phyloP scores from a whole-genome alignment of 345 rosid species.

The Orychophragmus violaceus region DNA sequence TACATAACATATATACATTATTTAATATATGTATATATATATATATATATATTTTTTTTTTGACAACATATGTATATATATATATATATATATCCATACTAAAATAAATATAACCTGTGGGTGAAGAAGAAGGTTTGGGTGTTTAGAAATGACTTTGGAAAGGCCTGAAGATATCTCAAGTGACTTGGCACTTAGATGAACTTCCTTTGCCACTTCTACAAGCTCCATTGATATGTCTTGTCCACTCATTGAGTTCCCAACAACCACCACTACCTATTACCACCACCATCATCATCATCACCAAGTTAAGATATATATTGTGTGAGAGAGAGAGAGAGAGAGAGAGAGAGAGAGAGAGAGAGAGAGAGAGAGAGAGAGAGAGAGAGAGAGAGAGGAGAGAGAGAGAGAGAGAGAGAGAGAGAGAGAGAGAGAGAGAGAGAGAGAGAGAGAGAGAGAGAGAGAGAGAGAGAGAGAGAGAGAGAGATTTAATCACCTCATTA shows the following conservation, averaged over 20 bases:
- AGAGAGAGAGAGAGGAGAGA: background rate
- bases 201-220: constrained; percentile 65
- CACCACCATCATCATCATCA: background rate
- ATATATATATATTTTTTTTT: no score
- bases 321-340: background rate
- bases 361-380: background rate
- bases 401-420: background rate
- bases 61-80: no score
- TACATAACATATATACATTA: background rate
- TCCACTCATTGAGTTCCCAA: constrained; percentile 84
- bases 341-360: background rate
- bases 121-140: constrained; percentile 46
- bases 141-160: constrained; percentile 67
- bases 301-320: background rate
- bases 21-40: no score
- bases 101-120: constrained; percentile 48
- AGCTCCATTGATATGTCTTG: constrained; percentile 93
- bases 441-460: background rate
- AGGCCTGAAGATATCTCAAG: constrained; percentile 50
- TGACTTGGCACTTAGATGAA: constrained; percentile 65
- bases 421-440: background rate
- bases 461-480: background rate
- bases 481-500: constrained; percentile 40
- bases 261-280: constrained; percentile 69
- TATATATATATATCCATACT: no score